A percentile compares a stretch with the other conserved stretches of the same genome.
Conservation (phyloP, 495 filamentous ascomycete species). For the Barbatosphaeria neglecta region DNA sequence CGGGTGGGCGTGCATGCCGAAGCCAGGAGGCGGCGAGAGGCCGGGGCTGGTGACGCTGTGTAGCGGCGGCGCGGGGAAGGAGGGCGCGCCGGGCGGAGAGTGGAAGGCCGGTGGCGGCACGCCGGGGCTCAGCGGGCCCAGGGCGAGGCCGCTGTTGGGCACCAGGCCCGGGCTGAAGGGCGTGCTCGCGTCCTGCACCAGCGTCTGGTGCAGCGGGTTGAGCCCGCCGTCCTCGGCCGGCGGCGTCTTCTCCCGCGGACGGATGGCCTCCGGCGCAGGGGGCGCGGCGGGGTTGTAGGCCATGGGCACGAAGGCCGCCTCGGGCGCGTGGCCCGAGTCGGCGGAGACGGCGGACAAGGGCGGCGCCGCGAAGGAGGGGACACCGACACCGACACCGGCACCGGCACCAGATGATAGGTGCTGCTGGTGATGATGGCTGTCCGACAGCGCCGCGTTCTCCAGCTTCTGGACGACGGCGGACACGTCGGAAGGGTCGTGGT, state of each 20-base stretch:
- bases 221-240: slow-evolving; percentile 60
- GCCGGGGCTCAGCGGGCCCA: slow-evolving; percentile 21
- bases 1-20: slow-evolving; percentile 24
- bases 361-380: slow-evolving; percentile 26
- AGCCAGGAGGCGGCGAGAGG: slow-evolving; percentile 24
- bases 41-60: slow-evolving; percentile 26
- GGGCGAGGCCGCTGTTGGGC: slow-evolving; percentile 19
- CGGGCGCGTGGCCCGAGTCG: slow-evolving; percentile 24
- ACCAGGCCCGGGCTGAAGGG: slow-evolving; percentile 35
- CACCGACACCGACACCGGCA: slow-evolving; percentile 22
- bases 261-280: slow-evolving; percentile 69
- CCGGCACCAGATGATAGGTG: no score
- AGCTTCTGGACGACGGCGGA: slow-evolving; percentile 77
- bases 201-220: slow-evolving; percentile 60
- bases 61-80: slow-evolving; percentile 26
- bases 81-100: slow-evolving; percentile 22
- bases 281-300: slow-evolving; percentile 88
- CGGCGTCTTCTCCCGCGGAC: slow-evolving; percentile 81
- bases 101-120: slow-evolving; percentile 21
- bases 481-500: slow-evolving; percentile 39
- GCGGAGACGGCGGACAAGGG: slow-evolving; percentile 21
- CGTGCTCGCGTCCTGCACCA: slow-evolving; percentile 48
- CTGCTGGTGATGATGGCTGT: no score
- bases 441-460: slow-evolving; percentile 62
- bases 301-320: slow-evolving; percentile 52